phyloP scores from a whole-genome alignment of 805 yeast genomes.

The Zygotorulaspora chibaensis region DNA sequence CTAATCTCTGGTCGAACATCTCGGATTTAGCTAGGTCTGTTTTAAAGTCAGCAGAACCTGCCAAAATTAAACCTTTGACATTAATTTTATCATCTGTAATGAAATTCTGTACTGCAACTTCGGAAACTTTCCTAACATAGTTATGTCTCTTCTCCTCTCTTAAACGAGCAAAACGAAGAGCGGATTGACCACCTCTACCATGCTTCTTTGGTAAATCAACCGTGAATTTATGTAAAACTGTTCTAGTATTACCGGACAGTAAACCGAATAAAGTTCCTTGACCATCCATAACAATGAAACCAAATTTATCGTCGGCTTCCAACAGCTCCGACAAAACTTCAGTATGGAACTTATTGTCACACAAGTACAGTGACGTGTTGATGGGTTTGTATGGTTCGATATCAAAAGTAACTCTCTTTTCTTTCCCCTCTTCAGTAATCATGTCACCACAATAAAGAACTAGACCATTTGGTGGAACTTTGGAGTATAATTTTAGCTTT shows the following conservation, averaged over 20 bases:
- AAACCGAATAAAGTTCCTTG: constrained; percentile 96
- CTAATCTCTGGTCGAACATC: constrained; percentile 85
- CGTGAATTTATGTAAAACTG: constrained; percentile 89
- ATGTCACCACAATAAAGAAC: constrained; percentile 99
- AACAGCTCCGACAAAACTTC: constrained; percentile 92
- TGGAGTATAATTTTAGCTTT: constrained; percentile 82
- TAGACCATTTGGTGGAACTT: constrained; percentile 91
- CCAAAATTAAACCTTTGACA: constrained; percentile 90
- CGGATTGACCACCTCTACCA: constrained; percentile 99
- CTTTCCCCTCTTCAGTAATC: constrained; percentile 93
- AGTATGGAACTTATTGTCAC: constrained; percentile 98
- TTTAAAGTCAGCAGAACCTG: constrained; percentile 99
- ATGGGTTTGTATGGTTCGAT: constrained; percentile 99
- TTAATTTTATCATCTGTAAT: constrained; percentile 92
- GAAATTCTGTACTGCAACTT: constrained; percentile 95
- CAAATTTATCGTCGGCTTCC: constrained; percentile 94
- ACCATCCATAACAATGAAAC: constrained; percentile 99
- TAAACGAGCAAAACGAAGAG: constrained; percentile 96
- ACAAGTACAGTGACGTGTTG: constrained; percentile 90
- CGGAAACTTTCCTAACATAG: constrained; percentile 97
- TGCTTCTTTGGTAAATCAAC: constrained; percentile 99
- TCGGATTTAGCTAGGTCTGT: constrained; percentile 91
- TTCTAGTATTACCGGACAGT: constrained; percentile 94
- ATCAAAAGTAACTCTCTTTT: constrained; percentile 92
- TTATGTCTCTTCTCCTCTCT: constrained; percentile 99